Evolutionary conservation across 2,329 filamentous ascomycete genomes (phyloP).

Genomic region (Curvularia verruculosa): DNA sequence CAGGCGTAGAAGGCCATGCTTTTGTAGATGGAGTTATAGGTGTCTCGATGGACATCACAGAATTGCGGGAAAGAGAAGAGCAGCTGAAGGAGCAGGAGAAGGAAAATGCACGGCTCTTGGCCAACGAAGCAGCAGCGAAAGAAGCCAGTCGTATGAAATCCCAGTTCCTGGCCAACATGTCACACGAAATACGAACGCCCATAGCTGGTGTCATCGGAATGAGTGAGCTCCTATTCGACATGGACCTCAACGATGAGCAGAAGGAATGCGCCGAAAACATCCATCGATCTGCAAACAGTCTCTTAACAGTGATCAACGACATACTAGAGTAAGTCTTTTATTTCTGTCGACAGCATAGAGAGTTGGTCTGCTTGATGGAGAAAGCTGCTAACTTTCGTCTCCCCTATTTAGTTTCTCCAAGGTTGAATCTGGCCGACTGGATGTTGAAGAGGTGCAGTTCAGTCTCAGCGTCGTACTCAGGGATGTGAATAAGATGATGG

Average conservation of each 20-base stretch:
- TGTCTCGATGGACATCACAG: slow-evolving; percentile 80
- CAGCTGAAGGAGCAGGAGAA: slow-evolving; percentile 68
- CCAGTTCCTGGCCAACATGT: slow-evolving; percentile 81
- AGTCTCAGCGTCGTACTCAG: slow-evolving; percentile 74
- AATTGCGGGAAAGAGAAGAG: slow-evolving; percentile 68
- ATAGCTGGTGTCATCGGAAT: slow-evolving; percentile 83
- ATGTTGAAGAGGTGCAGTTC: slow-evolving; percentile 82
- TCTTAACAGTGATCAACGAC: slow-evolving; percentile 88
- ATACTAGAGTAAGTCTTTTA: slow-evolving; percentile 66
- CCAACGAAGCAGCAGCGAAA: slow-evolving; percentile 78
- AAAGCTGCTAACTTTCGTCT: background rate
- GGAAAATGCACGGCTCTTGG: slow-evolving; percentile 72
- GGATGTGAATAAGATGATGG: slow-evolving; percentile 86
- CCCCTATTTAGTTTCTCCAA: slow-evolving; percentile 68
- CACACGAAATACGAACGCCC: slow-evolving; percentile 78
- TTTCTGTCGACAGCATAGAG: background rate
- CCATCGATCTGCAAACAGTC: slow-evolving; percentile 76
- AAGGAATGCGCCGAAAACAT: slow-evolving; percentile 78
- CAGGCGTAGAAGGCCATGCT: slow-evolving; percentile 58
- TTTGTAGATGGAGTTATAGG: slow-evolving; percentile 75
- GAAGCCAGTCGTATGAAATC: slow-evolving; percentile 81
- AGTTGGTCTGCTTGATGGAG: background rate
- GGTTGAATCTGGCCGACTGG: slow-evolving; percentile 76
- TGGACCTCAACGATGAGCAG: slow-evolving; percentile 71
- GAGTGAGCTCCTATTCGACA: slow-evolving; percentile 75